A percentile compares a stretch with the other conserved stretches of the same genome.
These are phyloP conservation scores for Colletotrichum incanum DNA, from an alignment of 2,329 filamentous ascomycete genomes.

Conservation along the genomic window DNA sequence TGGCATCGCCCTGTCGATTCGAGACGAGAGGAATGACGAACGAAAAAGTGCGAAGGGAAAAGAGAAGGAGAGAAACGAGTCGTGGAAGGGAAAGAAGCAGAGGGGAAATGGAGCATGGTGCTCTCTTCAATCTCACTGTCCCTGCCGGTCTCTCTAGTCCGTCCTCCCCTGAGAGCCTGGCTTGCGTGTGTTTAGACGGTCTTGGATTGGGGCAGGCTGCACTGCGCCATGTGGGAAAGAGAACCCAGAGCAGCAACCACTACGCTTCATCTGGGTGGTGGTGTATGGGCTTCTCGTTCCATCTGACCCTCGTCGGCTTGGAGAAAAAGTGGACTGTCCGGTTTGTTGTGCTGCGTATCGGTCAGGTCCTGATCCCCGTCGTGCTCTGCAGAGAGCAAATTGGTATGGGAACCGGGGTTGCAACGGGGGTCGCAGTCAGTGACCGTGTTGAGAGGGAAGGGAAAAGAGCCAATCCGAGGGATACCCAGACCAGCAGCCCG, in stretches of 20 bases:
- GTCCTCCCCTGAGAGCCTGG: constrained; percentile 39
- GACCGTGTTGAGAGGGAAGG: constrained; percentile 7
- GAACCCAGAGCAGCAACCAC: constrained; percentile 23
- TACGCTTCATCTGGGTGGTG: neutral
- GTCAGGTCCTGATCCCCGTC: constrained; percentile 10
- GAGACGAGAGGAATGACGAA: constrained; percentile 18
- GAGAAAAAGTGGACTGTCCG: constrained; percentile 23
- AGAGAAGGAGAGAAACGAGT: neutral
- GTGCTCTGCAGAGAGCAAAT: constrained; percentile 5
- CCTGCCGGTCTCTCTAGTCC: constrained; percentile 28
- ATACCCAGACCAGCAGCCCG: constrained; percentile 32
- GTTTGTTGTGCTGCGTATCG: constrained; percentile 12
- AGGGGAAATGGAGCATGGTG: constrained; percentile 22
- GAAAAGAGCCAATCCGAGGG: constrained; percentile 18
- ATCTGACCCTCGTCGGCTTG: constrained; percentile 3
- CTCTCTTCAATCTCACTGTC: constrained; percentile 39
- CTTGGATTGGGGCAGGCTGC: constrained; percentile 34
- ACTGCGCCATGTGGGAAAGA: constrained; percentile 25
- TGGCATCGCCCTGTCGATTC: constrained; percentile 28
- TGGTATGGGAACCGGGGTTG: constrained; percentile 25
- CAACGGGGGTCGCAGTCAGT: constrained; percentile 19
- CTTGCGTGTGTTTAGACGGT: constrained; percentile 40
- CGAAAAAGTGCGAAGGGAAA: constrained; percentile 2
- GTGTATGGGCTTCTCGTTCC: neutral
- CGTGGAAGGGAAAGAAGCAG: constrained; percentile 18